Base-by-base conservation (phyloP, 163 green algal genomes). In the Scenedesmus sp. region DNA sequence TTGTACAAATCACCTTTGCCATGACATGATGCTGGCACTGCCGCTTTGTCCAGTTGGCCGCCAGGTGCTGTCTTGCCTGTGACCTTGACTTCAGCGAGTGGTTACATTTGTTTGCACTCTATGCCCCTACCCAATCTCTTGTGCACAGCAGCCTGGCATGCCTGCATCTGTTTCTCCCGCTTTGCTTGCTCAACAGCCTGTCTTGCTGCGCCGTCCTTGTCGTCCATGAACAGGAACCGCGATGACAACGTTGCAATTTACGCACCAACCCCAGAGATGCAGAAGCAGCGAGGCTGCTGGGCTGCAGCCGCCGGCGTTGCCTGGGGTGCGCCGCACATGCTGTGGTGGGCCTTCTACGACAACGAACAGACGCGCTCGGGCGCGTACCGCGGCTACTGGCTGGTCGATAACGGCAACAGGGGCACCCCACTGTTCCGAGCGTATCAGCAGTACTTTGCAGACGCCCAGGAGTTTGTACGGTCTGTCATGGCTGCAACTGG, bases 311-410 rank as follows among this genome's bases (percentile, higher is more conserved):
- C 76, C 1, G 86, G 73, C 46, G 56, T 91, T 0, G 86, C 86
- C 9, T 91, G 86, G 86, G 86, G 86, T 10, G 40, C 86, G 10
- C 76, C 73, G 33, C 79, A 91, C 40, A 86, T 91, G 86, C 56
- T 91, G 43, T 91, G 86, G 86, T 91, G 86, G 86, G 51, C 73
- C 10, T 86, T 91, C 13, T 86, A 86, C 7, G 86, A 91, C 53
- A 91, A 79, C 20, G 86, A 91, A 35, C 43, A 80, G 46, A 91
- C 86, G 24, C 65, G 68, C 42, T 61, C 49, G 24, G 86, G 86
- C 18, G 76, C 33, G 9, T 91, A 80, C 43, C 86, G 86, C 33
- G 86, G 86, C 53, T 91, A 86, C 76, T 86, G 86, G 73, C 86
- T 91, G 3, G 86, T 91, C 3, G 86, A 91, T n/a, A 86, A 86